These are phyloP conservation scores for Neostapfia colusana DNA, from an alignment of 176 grass and related monocot species.

Conservation along the genomic window DNA sequence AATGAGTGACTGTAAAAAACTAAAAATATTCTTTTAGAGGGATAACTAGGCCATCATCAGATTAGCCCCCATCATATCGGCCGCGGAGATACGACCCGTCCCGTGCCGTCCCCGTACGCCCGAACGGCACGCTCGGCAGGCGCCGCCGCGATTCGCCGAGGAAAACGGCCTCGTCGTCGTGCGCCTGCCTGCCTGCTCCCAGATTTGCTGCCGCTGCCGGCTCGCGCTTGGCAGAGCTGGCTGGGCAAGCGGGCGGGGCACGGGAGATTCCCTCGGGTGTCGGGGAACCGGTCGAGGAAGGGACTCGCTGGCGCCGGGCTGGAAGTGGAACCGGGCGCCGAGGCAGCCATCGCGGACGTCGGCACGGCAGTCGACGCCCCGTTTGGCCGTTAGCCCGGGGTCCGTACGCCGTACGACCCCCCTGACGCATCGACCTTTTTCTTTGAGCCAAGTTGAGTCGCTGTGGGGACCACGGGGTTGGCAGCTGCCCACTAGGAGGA, in stretches of 20 bases:
- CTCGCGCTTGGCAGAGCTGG: background rate
- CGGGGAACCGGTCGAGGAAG: conserved; percentile 1
- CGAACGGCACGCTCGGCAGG: background rate
- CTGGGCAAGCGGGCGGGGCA: conserved; percentile 18
- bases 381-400: background rate
- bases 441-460: background rate
- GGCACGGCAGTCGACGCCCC: conserved; percentile 7
- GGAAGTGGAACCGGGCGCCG: background rate
- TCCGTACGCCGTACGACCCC: background rate
- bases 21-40: no score
- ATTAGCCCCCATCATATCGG: background rate
- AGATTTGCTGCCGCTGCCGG: conserved; percentile 14
- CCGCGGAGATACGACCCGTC: conserved; percentile 12
- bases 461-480: background rate
- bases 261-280: conserved; percentile 28
- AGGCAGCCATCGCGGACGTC: background rate
- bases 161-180: conserved; percentile 4
- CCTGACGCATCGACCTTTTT: background rate
- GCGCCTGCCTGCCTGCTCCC: background rate
- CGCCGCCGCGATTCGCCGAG: background rate
- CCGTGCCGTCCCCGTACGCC: background rate
- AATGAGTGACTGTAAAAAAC: no score
- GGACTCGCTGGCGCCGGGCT: conserved; percentile 19
- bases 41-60: background rate
- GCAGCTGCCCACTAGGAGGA: background rate